phyloP scores from a whole-genome alignment of 2,329 filamentous ascomycete species.

The Scopulariopsis brevicaulis region DNA sequence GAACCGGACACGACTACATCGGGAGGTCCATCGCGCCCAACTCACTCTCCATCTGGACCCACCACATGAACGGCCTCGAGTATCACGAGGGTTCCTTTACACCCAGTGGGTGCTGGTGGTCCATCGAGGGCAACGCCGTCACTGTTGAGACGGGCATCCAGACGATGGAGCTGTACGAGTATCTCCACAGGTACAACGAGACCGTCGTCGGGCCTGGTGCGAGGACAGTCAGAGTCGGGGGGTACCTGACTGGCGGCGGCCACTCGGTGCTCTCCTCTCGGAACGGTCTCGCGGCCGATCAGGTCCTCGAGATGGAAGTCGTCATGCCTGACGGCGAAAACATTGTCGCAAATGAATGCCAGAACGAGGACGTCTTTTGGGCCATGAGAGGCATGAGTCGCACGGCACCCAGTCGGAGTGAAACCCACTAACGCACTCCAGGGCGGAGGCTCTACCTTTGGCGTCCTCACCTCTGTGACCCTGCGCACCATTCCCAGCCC shows the following conservation, averaged over 20 bases:
- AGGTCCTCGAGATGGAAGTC: constrained; percentile 46
- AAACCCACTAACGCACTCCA: constrained; percentile 9
- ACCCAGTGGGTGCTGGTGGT: constrained; percentile 24
- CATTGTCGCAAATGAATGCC: constrained; percentile 36
- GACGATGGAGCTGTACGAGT: constrained; percentile 33
- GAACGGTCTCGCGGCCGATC: constrained; percentile 50
- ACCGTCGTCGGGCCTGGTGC: constrained; percentile 43
- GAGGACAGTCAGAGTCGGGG: constrained; percentile 45
- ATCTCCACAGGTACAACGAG: constrained; percentile 29
- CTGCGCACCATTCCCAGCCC: constrained; percentile 36
- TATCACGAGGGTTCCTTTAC: constrained; percentile 27
- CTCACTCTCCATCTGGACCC: constrained; percentile 41
- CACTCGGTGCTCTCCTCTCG: constrained; percentile 40
- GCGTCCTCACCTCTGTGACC: constrained; percentile 46
- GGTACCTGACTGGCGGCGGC: constrained; percentile 50
- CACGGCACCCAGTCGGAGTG: accelerated
- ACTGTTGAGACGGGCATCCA: constrained; percentile 41
- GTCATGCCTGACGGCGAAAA: constrained; percentile 39
- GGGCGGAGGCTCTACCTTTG: constrained; percentile 51
- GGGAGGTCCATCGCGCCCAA: constrained; percentile 35
- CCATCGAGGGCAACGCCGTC: constrained; percentile 35
- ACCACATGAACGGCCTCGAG: constrained; percentile 27
- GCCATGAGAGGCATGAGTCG: constrained; percentile 42
- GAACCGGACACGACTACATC: constrained; percentile 29
- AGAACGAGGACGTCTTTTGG: constrained; percentile 51